A percentile compares a stretch with the other conserved stretches of the same genome.
These are phyloP conservation scores for Pulicaria dysenterica DNA, from an alignment of 129 eudicot species.

Conservation along the genomic window DNA sequence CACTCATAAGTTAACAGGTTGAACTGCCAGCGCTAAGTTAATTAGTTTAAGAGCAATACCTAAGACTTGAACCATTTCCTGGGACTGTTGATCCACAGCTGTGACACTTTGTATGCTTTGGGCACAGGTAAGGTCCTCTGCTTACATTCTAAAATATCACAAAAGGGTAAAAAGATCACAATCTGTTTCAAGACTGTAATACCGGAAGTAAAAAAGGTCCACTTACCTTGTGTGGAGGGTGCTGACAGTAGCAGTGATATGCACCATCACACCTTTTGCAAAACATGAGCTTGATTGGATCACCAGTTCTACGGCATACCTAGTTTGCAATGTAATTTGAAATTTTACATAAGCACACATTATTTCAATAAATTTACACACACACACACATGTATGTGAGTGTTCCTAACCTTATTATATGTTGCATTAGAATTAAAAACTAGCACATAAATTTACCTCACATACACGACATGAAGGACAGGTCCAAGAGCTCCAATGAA, in stretches of 20 bases:
- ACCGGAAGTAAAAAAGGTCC: background rate
- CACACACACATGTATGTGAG: background rate
- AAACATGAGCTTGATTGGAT: constrained; percentile 85
- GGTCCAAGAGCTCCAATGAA: constrained; percentile 95
- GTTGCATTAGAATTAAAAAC: background rate
- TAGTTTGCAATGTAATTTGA: constrained; percentile 24
- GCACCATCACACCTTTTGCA: constrained; percentile 99
- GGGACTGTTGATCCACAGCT: constrained; percentile 94
- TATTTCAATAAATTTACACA: background rate
- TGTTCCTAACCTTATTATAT: constrained; percentile 3
- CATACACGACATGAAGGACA: constrained; percentile 92
- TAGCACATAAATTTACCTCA: constrained; percentile 53
- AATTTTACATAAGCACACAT: background rate
- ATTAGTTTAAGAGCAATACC: constrained; percentile 46
- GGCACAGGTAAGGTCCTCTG: constrained; percentile 93
- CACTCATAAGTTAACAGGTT: background rate
- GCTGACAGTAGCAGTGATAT: constrained; percentile 96
- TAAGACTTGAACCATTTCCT: constrained; percentile 92
- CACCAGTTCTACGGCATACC: constrained; percentile 90
- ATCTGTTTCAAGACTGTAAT: background rate
- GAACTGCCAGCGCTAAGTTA: background rate
- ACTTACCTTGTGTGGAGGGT: constrained; percentile 94
- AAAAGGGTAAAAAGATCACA: constrained; percentile 7
- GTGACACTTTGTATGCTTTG: constrained; percentile 96
- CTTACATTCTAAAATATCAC: constrained; percentile 66